phyloP scores from a whole-genome alignment of 768 basidiomycete genomes.

The Russula emetica region DNA sequence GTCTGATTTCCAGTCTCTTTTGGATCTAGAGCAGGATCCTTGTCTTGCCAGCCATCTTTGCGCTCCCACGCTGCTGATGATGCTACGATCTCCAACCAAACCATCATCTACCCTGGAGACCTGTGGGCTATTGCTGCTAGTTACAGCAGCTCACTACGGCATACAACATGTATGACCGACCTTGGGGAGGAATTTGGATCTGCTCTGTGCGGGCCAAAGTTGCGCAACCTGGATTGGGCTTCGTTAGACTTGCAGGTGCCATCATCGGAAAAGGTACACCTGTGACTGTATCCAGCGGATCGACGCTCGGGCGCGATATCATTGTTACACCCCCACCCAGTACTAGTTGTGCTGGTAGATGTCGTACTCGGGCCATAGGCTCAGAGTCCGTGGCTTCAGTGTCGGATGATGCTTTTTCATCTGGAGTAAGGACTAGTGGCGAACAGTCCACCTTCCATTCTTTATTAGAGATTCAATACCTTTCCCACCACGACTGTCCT shows the following conservation, averaged over 20 bases:
- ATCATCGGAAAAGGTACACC: constrained; percentile 52
- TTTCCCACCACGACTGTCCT: no score
- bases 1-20: constrained; percentile 53
- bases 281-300: constrained; percentile 66
- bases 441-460: no score
- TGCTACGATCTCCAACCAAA: constrained; percentile 57
- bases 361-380: constrained; percentile 30
- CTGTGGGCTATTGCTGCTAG: constrained; percentile 68
- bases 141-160: constrained; percentile 50
- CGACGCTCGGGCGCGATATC: constrained; percentile 42
- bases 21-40: constrained; percentile 40
- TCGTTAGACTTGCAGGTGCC: constrained; percentile 38
- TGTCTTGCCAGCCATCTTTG: constrained; percentile 45
- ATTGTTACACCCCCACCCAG: constrained; percentile 47
- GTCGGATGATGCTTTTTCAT: constrained; percentile 40
- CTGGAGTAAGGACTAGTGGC: no score
- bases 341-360: constrained; percentile 32
- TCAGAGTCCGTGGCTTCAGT: constrained; percentile 33
- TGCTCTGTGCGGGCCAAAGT: constrained; percentile 42
- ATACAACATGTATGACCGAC: constrained; percentile 75
- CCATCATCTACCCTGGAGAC: constrained; percentile 69
- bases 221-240: constrained; percentile 41
- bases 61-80: constrained; percentile 72
- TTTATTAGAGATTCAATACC: no score
- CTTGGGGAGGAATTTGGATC: constrained; percentile 55